Base-by-base conservation (phyloP, 495 filamentous ascomycete species). In the Margaritispora aquatica region DNA sequence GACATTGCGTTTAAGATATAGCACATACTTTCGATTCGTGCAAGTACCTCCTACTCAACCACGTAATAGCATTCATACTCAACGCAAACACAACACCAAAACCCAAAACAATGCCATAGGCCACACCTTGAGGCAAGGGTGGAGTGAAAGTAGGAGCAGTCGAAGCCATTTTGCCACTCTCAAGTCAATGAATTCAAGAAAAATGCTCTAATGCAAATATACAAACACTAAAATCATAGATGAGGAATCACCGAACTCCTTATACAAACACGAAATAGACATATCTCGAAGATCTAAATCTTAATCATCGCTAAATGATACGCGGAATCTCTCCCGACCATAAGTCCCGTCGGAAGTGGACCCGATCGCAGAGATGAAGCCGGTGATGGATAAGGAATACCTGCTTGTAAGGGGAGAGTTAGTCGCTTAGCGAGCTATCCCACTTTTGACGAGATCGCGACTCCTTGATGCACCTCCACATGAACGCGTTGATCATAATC, bases 31-130 rank as follows among this genome's bases (percentile, higher is more conserved):
- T 34, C 13, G 23, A 26, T 46, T 58, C 47, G 9, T 24, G 24
- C n/a, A 58, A 27, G 44, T 34, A 56, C 17, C 26, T 44, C 19
- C 17, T 21, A n/a, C 38, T n/a, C 13, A 44, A 44, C 19, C 19
- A 26, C 11, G 54, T 44, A 9, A 56, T 36, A 17, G 34, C 1
- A 20, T 21, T 51, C 89, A 90, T 90, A 58, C 86, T 74, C 58
- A 92, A 69, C 9, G 90, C 88, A 74, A 93, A 93, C 34, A 78
- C 77, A 68, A 84, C 82, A 22, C 88, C 87, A 24, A 91, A 71
- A n/a, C 88, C 89, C 11, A 93, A 71, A 54, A 93, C 86, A 66
- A 95, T 86, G 55, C 87, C 89, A 82, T 92, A 93, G 64, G 89
- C 89, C 65, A 86, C 87, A 44, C 80, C 84, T 67, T 88, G 81